A percentile compares a stretch with the other conserved stretches of the same genome.
phyloP scores from a whole-genome alignment of 768 basidiomycete genomes.

The Postia placenta region DNA sequence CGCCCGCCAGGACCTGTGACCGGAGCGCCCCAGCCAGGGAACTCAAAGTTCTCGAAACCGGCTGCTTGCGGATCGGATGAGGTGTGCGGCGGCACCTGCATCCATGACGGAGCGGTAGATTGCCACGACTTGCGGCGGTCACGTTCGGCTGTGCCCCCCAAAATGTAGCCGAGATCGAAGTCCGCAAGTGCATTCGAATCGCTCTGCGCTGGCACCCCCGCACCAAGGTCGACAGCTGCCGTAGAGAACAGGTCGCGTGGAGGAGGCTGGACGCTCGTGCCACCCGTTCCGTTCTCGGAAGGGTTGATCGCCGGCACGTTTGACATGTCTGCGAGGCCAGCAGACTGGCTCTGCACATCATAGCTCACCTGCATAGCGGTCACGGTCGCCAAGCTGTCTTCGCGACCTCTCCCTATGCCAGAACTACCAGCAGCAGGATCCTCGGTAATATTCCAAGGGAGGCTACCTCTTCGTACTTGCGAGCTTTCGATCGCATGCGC shows the following conservation, averaged over 20 bases:
- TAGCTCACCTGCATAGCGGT: conserved; percentile 9
- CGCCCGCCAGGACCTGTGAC: conserved; percentile 12
- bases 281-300: too few relatives aligned
- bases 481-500: conserved; percentile 2
- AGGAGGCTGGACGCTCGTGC: neutral
- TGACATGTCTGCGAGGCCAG: conserved; percentile 2
- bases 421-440: conserved; percentile 14
- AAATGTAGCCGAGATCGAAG: conserved; percentile 41
- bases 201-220: neutral
- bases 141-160: conserved; percentile 21
- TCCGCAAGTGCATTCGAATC: conserved; percentile 15
- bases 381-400: conserved; percentile 52
- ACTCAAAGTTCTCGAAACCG: conserved; percentile 11
- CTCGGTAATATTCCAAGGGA: conserved; percentile 57
- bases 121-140: conserved; percentile 22
- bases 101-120: conserved; percentile 17
- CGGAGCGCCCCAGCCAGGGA: conserved; percentile 11
- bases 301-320: conserved; percentile 3
- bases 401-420: conserved; percentile 38
- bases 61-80: conserved; percentile 3
- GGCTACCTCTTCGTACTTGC: conserved; percentile 41
- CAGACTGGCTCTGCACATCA: conserved; percentile 7
- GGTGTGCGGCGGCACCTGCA: conserved; percentile 4
- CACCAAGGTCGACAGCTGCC: too few relatives aligned
- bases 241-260: too few relatives aligned